Evolutionary conservation across 306 rosid genomes (phyloP).

Genomic region (Fagus sylvatica): DNA sequence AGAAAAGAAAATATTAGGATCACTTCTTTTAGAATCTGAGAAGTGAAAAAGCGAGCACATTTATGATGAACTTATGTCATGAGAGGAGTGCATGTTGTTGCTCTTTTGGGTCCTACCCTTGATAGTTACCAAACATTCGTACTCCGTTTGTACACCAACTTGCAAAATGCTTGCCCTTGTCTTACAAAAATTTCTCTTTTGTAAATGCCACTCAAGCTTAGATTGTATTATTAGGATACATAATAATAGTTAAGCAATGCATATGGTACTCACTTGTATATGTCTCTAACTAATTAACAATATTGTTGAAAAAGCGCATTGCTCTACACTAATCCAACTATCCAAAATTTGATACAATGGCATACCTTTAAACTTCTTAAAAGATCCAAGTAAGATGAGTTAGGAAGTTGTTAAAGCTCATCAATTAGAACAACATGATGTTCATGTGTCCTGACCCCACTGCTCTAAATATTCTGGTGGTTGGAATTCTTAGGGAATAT

Average conservation of each 20-base stretch:
- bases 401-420: too few relatives aligned
- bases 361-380: too few relatives aligned
- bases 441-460: not conserved
- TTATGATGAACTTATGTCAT: slow-evolving; percentile 42
- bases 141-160: slow-evolving; percentile 39
- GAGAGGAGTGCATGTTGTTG: slow-evolving; percentile 52
- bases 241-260: too few relatives aligned
- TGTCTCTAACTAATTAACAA: too few relatives aligned
- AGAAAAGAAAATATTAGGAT: not conserved
- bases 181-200: not conserved
- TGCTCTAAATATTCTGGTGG: not conserved
- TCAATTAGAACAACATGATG: not conserved
- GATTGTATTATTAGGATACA: too few relatives aligned
- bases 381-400: too few relatives aligned
- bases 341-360: not conserved
- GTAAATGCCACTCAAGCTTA: not conserved
- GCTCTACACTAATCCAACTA: not conserved
- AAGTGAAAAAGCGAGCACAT: slow-evolving; percentile 50
- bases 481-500: not conserved
- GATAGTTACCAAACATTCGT: slow-evolving; percentile 44
- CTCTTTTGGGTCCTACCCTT: slow-evolving; percentile 40
- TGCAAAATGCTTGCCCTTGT: slow-evolving; percentile 31
- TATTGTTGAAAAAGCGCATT: too few relatives aligned
- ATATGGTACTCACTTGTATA: too few relatives aligned
- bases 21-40: slow-evolving; percentile 28